A percentile compares a stretch with the other conserved stretches of the same genome.
Evolutionary conservation across 257 asterid species (phyloP).

Genomic region (Coffea eugenioides): DNA sequence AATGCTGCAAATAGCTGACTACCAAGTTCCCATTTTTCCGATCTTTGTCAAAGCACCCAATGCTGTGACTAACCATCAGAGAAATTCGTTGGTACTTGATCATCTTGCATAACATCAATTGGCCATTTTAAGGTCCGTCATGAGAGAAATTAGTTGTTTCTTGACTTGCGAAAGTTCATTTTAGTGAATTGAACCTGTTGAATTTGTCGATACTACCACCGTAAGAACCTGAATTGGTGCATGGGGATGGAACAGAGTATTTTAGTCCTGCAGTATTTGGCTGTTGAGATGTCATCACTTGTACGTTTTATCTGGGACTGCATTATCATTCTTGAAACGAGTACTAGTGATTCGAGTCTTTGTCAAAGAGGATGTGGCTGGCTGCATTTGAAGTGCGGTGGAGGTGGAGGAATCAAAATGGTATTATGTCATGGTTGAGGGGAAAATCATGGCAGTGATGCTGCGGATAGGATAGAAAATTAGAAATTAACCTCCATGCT

Average conservation of each 20-base stretch:
- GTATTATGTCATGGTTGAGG: slow-evolving; percentile 11
- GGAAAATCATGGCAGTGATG: background rate
- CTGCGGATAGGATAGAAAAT: background rate
- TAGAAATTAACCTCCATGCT: slow-evolving; percentile 4
- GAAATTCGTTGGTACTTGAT: background rate
- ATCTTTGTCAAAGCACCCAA: background rate
- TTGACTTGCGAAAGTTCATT: too few relatives aligned
- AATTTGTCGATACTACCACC: background rate
- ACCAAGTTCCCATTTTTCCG: background rate
- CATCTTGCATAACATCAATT: background rate
- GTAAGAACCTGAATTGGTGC: background rate
- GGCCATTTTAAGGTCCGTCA: too few relatives aligned
- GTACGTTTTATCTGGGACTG: background rate
- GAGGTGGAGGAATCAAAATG: background rate
- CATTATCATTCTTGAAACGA: background rate
- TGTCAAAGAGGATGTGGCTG: background rate
- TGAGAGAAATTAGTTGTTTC: too few relatives aligned
- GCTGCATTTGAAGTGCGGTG: background rate
- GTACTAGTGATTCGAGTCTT: background rate
- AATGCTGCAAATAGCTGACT: background rate
- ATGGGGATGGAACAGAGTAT: background rate
- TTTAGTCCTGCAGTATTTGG: background rate
- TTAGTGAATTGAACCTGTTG: background rate
- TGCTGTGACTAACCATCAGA: background rate
- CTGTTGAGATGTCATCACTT: too few relatives aligned